Evolutionary conservation across 1,284 basidiomycete species (phyloP).

Genomic region (Irpex rosettiformis): DNA sequence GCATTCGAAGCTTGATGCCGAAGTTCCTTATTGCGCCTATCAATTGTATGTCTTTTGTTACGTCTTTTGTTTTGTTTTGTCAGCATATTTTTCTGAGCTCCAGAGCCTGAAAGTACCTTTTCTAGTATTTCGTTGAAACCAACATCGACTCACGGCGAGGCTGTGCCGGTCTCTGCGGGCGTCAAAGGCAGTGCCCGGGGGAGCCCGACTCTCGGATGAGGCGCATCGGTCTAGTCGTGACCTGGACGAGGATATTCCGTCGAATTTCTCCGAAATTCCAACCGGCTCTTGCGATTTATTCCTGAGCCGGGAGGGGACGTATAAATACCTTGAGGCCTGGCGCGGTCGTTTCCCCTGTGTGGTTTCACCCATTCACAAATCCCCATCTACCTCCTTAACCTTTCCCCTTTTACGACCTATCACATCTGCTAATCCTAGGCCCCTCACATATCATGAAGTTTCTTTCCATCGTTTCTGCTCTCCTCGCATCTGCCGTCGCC

Average conservation of each 20-base stretch:
- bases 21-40: not conserved
- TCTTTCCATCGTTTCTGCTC: constrained; percentile 4
- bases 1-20: not conserved
- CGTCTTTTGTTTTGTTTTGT: no score
- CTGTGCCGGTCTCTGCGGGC: not conserved
- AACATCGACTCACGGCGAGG: not conserved
- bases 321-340: not conserved
- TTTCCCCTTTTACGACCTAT: not conserved
- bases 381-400: not conserved
- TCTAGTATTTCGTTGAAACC: not conserved
- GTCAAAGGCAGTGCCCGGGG: not conserved
- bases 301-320: not conserved
- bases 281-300: not conserved
- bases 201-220: not conserved
- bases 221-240: not conserved
- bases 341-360: not conserved
- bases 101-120: not conserved
- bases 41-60: not conserved
- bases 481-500: constrained; percentile 1
- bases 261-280: not conserved
- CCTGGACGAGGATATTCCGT: not conserved
- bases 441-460: constrained; percentile 5
- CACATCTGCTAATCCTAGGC: not conserved
- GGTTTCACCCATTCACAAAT: not conserved
- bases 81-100: not conserved